A percentile compares a stretch with the other conserved stretches of the same genome.
phyloP scores from a whole-genome alignment of 1,139 yeast species.

The Scheffersomyces cryptocercus region DNA sequence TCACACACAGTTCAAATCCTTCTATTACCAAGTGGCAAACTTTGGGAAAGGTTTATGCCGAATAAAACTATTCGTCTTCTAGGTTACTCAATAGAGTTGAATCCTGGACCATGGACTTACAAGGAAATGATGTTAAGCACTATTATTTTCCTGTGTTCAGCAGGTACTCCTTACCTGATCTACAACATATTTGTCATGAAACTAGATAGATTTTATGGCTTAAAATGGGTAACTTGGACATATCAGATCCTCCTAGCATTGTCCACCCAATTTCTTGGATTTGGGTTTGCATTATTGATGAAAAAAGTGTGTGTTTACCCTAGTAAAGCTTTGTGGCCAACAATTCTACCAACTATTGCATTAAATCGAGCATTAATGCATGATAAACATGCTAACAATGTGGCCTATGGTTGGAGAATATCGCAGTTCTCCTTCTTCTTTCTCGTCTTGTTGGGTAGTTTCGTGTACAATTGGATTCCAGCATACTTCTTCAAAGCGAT shows the following conservation, averaged over 20 bases:
- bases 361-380: slow-evolving; percentile 43
- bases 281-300: slow-evolving; percentile 50
- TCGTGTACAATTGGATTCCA: slow-evolving; percentile 47
- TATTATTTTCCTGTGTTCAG: slow-evolving; percentile 47
- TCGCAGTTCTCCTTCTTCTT: slow-evolving; percentile 43
- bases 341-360: slow-evolving; percentile 46
- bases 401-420: slow-evolving; percentile 42
- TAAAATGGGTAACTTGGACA: slow-evolving; percentile 44
- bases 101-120: slow-evolving; percentile 43
- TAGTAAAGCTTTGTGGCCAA: slow-evolving; percentile 48
- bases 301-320: slow-evolving; percentile 47
- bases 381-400: slow-evolving; percentile 24
- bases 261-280: slow-evolving; percentile 48
- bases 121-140: slow-evolving; percentile 38
- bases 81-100: slow-evolving; percentile 28
- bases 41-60: slow-evolving; percentile 41
- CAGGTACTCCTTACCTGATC: slow-evolving; percentile 46
- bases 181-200: slow-evolving; percentile 50
- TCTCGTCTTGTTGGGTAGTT: slow-evolving; percentile 32
- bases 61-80: slow-evolving; percentile 22
- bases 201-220: slow-evolving; percentile 42
- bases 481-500: slow-evolving; percentile 42
- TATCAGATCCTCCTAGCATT: slow-evolving; percentile 40
- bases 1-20: slow-evolving; percentile 46
- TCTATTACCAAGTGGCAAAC: slow-evolving; percentile 41